Evolutionary conservation across 2,329 filamentous ascomycete genomes (phyloP).

Genomic region (Aureobasidium sp.): DNA sequence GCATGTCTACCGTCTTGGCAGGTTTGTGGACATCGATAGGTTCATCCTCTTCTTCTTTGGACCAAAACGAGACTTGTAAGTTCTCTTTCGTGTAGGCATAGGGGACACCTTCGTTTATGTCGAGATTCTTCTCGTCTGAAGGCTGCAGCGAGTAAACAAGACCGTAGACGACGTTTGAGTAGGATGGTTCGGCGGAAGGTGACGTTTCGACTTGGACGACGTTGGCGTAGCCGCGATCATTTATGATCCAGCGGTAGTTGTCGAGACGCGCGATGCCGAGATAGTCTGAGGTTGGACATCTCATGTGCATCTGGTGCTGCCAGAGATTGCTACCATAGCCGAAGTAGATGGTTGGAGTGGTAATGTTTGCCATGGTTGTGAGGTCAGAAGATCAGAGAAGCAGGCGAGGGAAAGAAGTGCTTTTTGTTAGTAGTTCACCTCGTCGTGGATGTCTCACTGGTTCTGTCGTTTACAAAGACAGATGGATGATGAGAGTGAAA

Average conservation of each 20-base stretch:
- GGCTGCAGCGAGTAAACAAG: constrained; percentile 48
- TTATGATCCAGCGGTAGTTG: constrained; percentile 60
- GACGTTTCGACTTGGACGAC: constrained; percentile 40
- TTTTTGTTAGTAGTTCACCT: background rate
- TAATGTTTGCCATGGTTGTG: background rate
- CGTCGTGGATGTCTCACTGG: background rate
- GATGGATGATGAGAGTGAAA: too few relatives aligned
- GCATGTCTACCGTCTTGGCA: constrained; percentile 31
- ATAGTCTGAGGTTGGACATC: constrained; percentile 52
- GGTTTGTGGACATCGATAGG: constrained; percentile 24
- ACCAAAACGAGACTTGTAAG: constrained; percentile 41
- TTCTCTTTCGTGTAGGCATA: constrained; percentile 51
- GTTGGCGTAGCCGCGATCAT: constrained; percentile 61
- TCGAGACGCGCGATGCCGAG: constrained; percentile 52
- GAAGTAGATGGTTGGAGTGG: constrained; percentile 16
- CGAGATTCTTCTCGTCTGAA: constrained; percentile 47
- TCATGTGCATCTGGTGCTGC: constrained; percentile 54
- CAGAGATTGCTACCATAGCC: constrained; percentile 49
- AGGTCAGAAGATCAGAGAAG: background rate
- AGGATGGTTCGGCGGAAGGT: constrained; percentile 12
- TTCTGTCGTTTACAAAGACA: too few relatives aligned
- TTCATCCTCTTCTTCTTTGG: constrained; percentile 17
- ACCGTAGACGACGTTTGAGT: constrained; percentile 46
- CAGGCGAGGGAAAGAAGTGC: background rate
- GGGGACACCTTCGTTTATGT: constrained; percentile 57